A percentile compares a stretch with the other conserved stretches of the same genome.
phyloP scores from a whole-genome alignment of 2,329 filamentous ascomycete species.

The Boeremia lycopersici region DNA sequence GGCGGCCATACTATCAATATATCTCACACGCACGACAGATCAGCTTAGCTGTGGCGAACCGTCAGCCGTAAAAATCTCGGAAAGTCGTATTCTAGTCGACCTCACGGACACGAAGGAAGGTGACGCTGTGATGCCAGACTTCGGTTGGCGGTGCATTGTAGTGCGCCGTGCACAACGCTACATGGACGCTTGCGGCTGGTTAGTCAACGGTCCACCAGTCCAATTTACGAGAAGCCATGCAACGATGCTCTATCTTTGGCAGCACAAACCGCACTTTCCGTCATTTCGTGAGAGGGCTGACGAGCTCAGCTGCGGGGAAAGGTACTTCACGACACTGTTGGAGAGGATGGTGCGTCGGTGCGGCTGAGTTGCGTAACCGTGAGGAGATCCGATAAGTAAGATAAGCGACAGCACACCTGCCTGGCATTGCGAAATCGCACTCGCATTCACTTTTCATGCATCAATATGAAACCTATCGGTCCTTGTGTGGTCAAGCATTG shows the following conservation, averaged over 20 bases:
- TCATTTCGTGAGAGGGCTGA: slow-evolving; percentile 1
- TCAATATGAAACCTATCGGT: not conserved
- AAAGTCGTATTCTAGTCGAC: not conserved
- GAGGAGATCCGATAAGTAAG: slow-evolving; percentile 11
- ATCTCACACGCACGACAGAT: slow-evolving; percentile 3
- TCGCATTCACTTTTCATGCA: not conserved
- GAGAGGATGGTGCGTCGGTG: not conserved
- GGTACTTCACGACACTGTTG: not conserved
- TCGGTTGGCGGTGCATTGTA: not conserved
- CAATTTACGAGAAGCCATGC: slow-evolving; percentile 15
- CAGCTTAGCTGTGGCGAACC: not conserved
- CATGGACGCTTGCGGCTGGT: slow-evolving; percentile 10
- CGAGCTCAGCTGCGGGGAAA: slow-evolving; percentile 2
- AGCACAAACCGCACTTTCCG: slow-evolving; percentile 6
- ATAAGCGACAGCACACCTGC: slow-evolving; percentile 5
- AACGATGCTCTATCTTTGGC: slow-evolving; percentile 13
- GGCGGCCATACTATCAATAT: slow-evolving; percentile 9
- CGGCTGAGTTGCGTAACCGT: slow-evolving; percentile 4
- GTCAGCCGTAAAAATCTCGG: not conserved
- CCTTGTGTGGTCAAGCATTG: not conserved
- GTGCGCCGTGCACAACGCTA: slow-evolving; percentile 16
- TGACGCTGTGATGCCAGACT: slow-evolving; percentile 11
- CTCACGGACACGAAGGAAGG: slow-evolving; percentile 9
- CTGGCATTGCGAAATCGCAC: not conserved
- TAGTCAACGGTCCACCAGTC: slow-evolving; percentile 5